Conservation (phyloP, 2,329 filamentous ascomycete genomes). For the Cytospora piceae region DNA sequence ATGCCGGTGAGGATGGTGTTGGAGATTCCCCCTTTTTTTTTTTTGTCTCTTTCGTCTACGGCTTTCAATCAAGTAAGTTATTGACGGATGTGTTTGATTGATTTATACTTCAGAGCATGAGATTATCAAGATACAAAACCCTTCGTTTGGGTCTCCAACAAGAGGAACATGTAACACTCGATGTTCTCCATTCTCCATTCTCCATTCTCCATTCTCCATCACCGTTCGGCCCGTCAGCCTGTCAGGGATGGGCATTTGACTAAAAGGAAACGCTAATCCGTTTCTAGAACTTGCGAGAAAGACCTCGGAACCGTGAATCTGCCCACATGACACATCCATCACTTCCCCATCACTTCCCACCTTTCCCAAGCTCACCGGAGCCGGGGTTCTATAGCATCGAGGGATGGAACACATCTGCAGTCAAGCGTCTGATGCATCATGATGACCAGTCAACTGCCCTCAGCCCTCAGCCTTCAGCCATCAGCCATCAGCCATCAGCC, state of each 20-base stretch:
- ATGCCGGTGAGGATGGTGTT: constrained; percentile 16
- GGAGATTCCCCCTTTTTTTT: too few relatives aligned
- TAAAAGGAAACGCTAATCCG: constrained; percentile 7
- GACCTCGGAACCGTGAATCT: constrained; percentile 1
- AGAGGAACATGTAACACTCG: not conserved
- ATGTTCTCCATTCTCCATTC: too few relatives aligned
- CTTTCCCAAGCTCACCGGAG: not conserved
- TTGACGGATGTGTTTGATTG: not conserved
- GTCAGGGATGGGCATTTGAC: not conserved
- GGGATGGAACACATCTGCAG: too few relatives aligned
- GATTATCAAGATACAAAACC: too few relatives aligned
- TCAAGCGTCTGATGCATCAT: not conserved
- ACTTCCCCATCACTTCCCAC: constrained; percentile 9
- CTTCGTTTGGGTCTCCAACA: too few relatives aligned
- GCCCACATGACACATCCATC: not conserved
- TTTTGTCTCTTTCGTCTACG: not conserved
- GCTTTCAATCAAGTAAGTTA: not conserved
- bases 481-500: not conserved
- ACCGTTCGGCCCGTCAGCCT: not conserved
- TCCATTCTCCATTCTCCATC: too few relatives aligned
- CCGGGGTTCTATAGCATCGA: too few relatives aligned
- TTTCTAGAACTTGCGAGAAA: constrained; percentile 30
- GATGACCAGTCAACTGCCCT: constrained; percentile 9
- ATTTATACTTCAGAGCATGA: not conserved
- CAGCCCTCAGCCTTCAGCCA: not conserved